Evolutionary conservation across 2,329 filamentous ascomycete species (phyloP), one percentile per base, ranked within the genome.

Genomic region (Beauveria caledonica): DNA sequence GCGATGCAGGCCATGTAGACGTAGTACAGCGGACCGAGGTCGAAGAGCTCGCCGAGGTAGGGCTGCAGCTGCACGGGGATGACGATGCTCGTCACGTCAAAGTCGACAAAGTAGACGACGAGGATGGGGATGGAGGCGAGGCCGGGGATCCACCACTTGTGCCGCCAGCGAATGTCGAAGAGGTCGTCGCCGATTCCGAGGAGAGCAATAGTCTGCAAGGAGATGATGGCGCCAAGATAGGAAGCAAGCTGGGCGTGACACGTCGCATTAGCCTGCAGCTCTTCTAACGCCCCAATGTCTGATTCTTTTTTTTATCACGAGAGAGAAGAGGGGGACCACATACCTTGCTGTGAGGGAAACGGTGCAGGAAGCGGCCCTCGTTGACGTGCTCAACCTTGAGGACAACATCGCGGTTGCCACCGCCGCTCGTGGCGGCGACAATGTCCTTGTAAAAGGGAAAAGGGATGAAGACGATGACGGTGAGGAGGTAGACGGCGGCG

Each of bases 401-500:
- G 13, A 95, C 88, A 6, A 94, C 86, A 76, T 97, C 93, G 64
- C 90, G 82, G 74, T 97, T 97, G 53, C 92, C 92, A 64, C 92
- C 92, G 64, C 92, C 94, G 65, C 91, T 96, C 21, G 94, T 97
- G 44, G 92, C 92, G 17, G 91, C 90, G 27, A 97, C 92, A 66
- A 99, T 95, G 72, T 97, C 93, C 76, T 97, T 96, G 79, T 97
- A 97, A 74, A 99, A 97, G 1, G 92, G 90, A 74, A 97, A 96
- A 0, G 94, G 94, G 62, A 97, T 92, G 73, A 99, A 99, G 64
- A 91, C 78, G 66, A 97, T 95, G 66, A 97, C 82, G 54, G 86
- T 83, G 65, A 99, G 81, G 48, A 99, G 81, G 75, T 97, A 97
- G 27, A 97, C 92, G 65, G 94, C 85, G 9, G 93, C 94, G 71